Conservation (phyloP, 2,329 filamentous ascomycete species). For the Diplocarpon mali region DNA sequence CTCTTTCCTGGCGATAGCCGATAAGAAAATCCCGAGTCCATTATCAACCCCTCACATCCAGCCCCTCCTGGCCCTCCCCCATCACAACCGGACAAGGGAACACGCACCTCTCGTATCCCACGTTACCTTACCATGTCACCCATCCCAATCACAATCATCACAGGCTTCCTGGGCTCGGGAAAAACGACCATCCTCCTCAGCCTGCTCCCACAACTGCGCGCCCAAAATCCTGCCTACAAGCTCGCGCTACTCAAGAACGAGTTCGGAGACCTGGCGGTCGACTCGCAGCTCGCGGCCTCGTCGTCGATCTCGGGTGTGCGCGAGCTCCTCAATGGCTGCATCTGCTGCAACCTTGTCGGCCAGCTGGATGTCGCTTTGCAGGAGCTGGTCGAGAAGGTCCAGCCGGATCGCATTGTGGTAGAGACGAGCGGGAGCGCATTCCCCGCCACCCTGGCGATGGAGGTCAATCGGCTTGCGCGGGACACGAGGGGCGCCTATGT, state of each 20-base stretch:
- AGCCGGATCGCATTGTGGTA: slow-evolving; percentile 79
- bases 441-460: slow-evolving; percentile 59
- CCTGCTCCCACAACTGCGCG: slow-evolving; percentile 77
- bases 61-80: neutral
- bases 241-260: slow-evolving; percentile 96
- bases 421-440: slow-evolving; percentile 67
- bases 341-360: slow-evolving; percentile 97
- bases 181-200: slow-evolving; percentile 95
- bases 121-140: slow-evolving; percentile 42
- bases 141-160: slow-evolving; percentile 88
- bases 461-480: slow-evolving; percentile 51
- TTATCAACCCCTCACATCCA: slow-evolving; percentile 1
- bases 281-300: slow-evolving; percentile 79
- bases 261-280: slow-evolving; percentile 88
- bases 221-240: slow-evolving; percentile 62
- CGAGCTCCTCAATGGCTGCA: slow-evolving; percentile 92
- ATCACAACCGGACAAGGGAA: neutral
- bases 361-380: slow-evolving; percentile 72
- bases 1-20: slow-evolving; percentile 4
- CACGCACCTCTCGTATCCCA: too few species aligned
- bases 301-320: slow-evolving; percentile 79
- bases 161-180: slow-evolving; percentile 89
- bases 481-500: slow-evolving; percentile 45
- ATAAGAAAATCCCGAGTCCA: slow-evolving; percentile 4
- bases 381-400: slow-evolving; percentile 49